phyloP scores from a whole-genome alignment of 1,284 basidiomycete genomes.

The Amylostereum chailletii region DNA sequence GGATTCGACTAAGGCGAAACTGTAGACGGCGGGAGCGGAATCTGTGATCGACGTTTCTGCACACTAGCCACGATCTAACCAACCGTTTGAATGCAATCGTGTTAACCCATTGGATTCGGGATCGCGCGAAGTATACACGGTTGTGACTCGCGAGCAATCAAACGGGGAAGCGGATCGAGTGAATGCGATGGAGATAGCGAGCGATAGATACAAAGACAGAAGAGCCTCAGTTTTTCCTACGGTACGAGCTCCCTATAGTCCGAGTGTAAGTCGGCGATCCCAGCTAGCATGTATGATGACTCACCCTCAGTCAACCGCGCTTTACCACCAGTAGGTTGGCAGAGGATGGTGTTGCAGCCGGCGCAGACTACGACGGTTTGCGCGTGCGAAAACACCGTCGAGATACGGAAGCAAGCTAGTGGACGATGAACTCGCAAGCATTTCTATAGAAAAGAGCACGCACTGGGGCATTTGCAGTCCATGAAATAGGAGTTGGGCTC shows the following conservation, averaged over 20 bases:
- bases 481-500: conserved; percentile 98
- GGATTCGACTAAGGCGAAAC: conserved; percentile 29
- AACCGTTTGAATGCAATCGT: too few species aligned
- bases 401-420: conserved; percentile 87
- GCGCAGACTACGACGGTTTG: conserved; percentile 91
- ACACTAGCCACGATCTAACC: too few species aligned
- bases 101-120: too few species aligned
- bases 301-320: conserved; percentile 96
- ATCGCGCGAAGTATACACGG: too few species aligned
- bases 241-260: conserved; percentile 71
- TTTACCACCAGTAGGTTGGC: conserved; percentile 99
- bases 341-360: conserved; percentile 91
- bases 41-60: not conserved
- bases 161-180: conserved; percentile 17
- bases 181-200: conserved; percentile 16
- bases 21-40: conserved; percentile 19
- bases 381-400: conserved; percentile 92
- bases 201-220: conserved; percentile 18
- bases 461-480: conserved; percentile 99
- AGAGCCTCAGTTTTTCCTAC: conserved; percentile 68
- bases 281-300: conserved; percentile 20
- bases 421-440: conserved; percentile 19
- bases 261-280: not conserved
- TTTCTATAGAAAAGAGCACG: conserved; percentile 17
- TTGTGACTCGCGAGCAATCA: not conserved